Base-by-base conservation (phyloP, 371 early-diverging fungal genomes). In the Catenaria anguillulae region DNA sequence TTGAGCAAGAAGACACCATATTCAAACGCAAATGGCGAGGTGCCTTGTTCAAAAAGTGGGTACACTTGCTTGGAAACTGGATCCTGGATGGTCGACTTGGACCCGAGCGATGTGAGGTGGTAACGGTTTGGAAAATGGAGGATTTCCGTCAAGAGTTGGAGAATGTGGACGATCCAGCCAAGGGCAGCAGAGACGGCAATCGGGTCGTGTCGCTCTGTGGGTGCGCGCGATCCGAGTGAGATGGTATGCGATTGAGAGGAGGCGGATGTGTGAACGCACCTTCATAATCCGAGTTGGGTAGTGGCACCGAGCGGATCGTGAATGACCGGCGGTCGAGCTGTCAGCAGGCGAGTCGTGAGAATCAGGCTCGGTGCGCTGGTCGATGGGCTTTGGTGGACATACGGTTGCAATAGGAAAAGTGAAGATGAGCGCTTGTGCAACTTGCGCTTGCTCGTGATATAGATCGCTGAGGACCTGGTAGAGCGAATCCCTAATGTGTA, bases 1-100 rank as follows among this genome's bases (percentile, higher is more conserved):
- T 58, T 58, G 36, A 58, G 43, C 59, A 58, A 19, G 43, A 26
- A 43, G 1, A 58, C 59, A 26, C 59, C 59, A 23, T 26, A 58
- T 29, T 58, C 59, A 29, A 58, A 58, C 45, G 24, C 29, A 1
- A 29, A 26, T 17, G 43, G 59, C 29, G 59, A 29, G 42, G 26
- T 24, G 43, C 19, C 19, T 15, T 37, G 36, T 29, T 58, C 59
- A 19, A 15, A 58, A 40, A 58, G 29, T 23, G 59, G 59, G 43
- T 58, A 58, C 15, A 58, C 59, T 8, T n/a, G n/a, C 15, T 19
- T 19, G 0, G 59, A 40, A n/a, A 58, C 24, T 10, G 59, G 59
- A 8, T 58, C 59, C 29, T 24, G 24, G 59, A 58, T 58, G 29
- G 33, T 58, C 15, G 59, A 58, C 19, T 19, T 8, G 15, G 59